phyloP scores from a whole-genome alignment of 2,329 filamentous ascomycete species.

The Fusarium pseudograminearum region DNA sequence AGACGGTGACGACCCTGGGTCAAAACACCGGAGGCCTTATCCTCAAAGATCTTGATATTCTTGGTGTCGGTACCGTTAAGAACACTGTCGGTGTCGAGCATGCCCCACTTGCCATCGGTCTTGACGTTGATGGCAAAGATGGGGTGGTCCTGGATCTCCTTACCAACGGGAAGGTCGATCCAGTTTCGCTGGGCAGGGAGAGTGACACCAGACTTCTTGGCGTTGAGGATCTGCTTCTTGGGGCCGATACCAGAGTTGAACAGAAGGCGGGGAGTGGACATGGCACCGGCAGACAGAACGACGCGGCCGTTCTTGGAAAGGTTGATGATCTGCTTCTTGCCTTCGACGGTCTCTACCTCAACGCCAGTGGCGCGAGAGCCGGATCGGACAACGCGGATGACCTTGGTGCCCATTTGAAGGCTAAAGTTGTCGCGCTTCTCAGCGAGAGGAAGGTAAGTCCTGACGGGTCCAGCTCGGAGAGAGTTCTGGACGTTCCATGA shows the following conservation, averaged over 20 bases:
- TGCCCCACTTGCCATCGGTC: conserved; percentile 31
- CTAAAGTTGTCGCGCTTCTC: conserved; percentile 71
- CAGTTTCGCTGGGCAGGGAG: conserved; percentile 64
- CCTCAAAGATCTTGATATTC: conserved; percentile 74
- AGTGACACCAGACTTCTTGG: conserved; percentile 61
- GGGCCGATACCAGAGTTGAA: conserved; percentile 72
- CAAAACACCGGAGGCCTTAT: conserved; percentile 68
- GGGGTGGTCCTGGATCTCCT: conserved; percentile 67
- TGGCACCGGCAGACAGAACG: conserved; percentile 74
- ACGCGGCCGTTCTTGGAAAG: conserved; percentile 72
- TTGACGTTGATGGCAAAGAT: conserved; percentile 52
- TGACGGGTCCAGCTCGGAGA: conserved; percentile 76
- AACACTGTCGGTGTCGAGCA: conserved; percentile 58
- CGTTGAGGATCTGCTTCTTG: conserved; percentile 66
- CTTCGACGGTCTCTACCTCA: conserved; percentile 66
- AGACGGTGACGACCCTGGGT: conserved; percentile 73
- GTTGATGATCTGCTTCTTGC: conserved; percentile 67
- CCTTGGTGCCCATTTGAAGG: conserved; percentile 72
- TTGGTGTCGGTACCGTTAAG: conserved; percentile 59
- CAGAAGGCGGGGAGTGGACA: conserved; percentile 75
- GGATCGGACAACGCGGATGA: conserved; percentile 71
- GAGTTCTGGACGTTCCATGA: conserved; percentile 75
- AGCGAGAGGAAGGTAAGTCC: conserved; percentile 75
- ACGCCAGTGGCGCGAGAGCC: conserved; percentile 73
- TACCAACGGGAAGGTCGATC: conserved; percentile 68